Base-by-base conservation (phyloP, 1,284 basidiomycete species). In the Cystobasidiaceae sp. region DNA sequence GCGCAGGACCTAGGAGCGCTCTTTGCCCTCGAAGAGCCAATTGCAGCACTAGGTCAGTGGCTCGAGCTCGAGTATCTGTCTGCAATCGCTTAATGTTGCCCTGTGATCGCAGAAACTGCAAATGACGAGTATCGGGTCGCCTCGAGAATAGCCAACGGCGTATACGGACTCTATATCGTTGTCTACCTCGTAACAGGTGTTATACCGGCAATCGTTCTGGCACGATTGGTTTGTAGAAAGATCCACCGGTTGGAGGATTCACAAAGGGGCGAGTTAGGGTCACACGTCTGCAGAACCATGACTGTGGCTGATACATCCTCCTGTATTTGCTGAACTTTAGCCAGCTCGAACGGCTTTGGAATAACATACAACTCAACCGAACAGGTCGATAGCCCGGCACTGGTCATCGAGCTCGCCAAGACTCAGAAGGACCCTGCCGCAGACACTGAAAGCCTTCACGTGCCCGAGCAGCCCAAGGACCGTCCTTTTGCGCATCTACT, bases 381-480 rank as follows among this genome's bases (percentile, higher is more conserved):
- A 11, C 37, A 39, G 11, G 37, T 11, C 37, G 37, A 39, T 39
- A 11, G 11, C n/a, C n/a, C n/a, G 13, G 8, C 21, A n/a, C n/a
- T 21, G 23, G 27, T 41, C 5, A 32, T 33, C 52, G 34, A 39
- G 1, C 9, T n/a, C 7, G 34, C n/a, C n/a, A n/a, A n/a, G n/a
- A n/a, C n/a, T n/a, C n/a, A n/a, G n/a, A n/a, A 41, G 15, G 17
- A 19, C 17, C 25, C 7, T 43, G 33, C 13, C 15, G 11, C 23
- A 7, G 34, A 11, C 28, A 2, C 17, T 15, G 34, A 30, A 21
- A 41, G 19, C 30, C n/a, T 6, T 1, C 13, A 55, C 15, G 13
- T 41, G 21, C 52, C 52, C 4, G 52, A 55, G 17, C 57, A 59
- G 43, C 57, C 57, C 19, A 59, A 59, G 27, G 57, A 59, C 32